Conservation (phyloP, 306 rosid genomes). For the Quercus suber region DNA sequence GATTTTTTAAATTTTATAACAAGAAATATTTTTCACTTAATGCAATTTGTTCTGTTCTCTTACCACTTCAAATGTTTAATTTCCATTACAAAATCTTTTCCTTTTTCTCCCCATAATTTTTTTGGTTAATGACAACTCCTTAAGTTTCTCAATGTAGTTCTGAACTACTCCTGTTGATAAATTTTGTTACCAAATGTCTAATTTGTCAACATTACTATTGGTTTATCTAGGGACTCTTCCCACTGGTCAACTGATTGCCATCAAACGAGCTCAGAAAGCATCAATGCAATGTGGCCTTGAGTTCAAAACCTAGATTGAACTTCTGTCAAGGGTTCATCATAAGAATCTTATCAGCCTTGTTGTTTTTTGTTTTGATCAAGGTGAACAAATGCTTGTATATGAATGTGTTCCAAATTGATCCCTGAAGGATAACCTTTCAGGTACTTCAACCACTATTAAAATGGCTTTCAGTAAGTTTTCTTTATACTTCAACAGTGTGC, state of each 20-base stretch:
- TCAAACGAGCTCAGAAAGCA: slow-evolving; percentile 37
- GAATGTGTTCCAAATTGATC: slow-evolving; percentile 44
- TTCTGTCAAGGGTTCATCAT: slow-evolving; percentile 59
- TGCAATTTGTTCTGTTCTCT: too few species aligned
- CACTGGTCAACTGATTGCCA: slow-evolving; percentile 35
- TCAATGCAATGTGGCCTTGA: slow-evolving; percentile 37
- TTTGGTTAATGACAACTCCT: too few species aligned
- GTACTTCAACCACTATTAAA: slow-evolving; percentile 7
- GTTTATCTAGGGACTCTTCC: slow-evolving; percentile 44
- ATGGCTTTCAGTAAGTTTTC: too few species aligned
- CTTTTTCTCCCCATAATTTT: too few species aligned
- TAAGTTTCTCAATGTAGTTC: background rate
- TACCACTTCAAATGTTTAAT: too few species aligned
- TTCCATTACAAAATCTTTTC: too few species aligned
- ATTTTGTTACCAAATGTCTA: background rate
- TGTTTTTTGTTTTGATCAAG: slow-evolving; percentile 51
- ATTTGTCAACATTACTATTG: slow-evolving; percentile 10
- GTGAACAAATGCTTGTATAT: slow-evolving; percentile 53
- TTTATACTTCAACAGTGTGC: too few species aligned
- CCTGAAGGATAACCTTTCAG: slow-evolving; percentile 37
- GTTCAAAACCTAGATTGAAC: slow-evolving; percentile 52
- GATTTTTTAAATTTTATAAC: too few species aligned
- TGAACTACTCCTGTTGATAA: background rate
- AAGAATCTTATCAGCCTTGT: slow-evolving; percentile 47
- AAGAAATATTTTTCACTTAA: too few species aligned